These are phyloP conservation scores for Phytopythium ostracodes DNA, from an alignment of 352 stramenopile species.

Conservation along the genomic window DNA sequence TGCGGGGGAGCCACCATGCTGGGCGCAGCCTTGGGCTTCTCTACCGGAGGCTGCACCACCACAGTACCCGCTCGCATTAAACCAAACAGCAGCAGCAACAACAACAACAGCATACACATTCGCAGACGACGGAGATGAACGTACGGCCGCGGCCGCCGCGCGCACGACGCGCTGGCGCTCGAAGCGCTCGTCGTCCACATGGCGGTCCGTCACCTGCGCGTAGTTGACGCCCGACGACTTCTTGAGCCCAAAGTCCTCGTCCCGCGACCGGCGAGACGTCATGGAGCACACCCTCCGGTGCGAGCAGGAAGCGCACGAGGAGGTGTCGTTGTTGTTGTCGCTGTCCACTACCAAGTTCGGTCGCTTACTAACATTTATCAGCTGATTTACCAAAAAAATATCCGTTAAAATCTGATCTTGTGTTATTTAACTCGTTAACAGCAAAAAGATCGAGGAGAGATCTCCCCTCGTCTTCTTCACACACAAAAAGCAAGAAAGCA, in stretches of 20 bases:
- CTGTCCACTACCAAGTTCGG: too few species aligned
- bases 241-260: slow-evolving; percentile 69
- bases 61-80: background rate
- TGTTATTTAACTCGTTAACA: too few species aligned
- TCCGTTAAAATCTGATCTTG: too few species aligned
- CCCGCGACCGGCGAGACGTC: slow-evolving; percentile 8
- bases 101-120: too few species aligned
- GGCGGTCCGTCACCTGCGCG: slow-evolving; percentile 68
- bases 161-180: slow-evolving; percentile 66
- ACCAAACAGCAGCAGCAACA: background rate
- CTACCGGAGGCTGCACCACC: slow-evolving; percentile 10
- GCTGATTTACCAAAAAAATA: too few species aligned
- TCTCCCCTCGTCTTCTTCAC: background rate
- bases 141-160: slow-evolving; percentile 18
- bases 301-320: too few species aligned
- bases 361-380: background rate
- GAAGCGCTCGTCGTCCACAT: slow-evolving; percentile 84
- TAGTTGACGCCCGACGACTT: slow-evolving; percentile 83
- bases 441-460: background rate
- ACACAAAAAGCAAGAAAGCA: background rate
- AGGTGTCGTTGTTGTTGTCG: too few species aligned
- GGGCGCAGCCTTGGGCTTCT: slow-evolving; percentile 17
- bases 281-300: too few species aligned
- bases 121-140: background rate
- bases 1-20: slow-evolving; percentile 14